Evolutionary conservation across 371 early-diverging fungal genomes (phyloP), one percentile per base, ranked within the genome.

Genomic region (Nematocida displodere): DNA sequence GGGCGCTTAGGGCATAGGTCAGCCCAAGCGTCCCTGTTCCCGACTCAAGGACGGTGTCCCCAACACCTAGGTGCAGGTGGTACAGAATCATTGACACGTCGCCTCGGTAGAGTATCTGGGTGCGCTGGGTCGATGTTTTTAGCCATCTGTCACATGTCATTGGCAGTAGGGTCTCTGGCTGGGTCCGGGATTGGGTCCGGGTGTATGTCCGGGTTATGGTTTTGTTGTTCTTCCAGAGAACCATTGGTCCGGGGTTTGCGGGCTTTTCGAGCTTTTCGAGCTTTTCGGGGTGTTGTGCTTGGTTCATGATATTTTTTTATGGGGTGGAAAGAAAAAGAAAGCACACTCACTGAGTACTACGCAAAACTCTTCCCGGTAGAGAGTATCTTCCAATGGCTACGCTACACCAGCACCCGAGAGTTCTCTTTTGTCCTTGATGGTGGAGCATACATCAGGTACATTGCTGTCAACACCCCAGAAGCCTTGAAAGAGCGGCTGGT

Each of bases 391-490:
- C 44, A 44, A 31, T 76, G 77, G 55, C 66, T 83, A n/a, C 24
- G 75, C 26, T 78, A 81, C 26, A 55, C 52, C n/a, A 46, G 63
- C 20, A 44, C 46, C 22, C 36, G 97, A 66, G 97, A 98, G 85
- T 90, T 96, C 81, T 90, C 91, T 80, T 94, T 94, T 79, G 89
- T 89, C 0, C 83, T 92, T 22, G 81, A 56, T 66, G 85, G 76
- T 64, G 92, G 90, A 22, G 86, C 87, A 24, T 94, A 90, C 78
- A 81, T 93, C 37, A 89, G 99, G 24, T 94, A 89, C 86, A 87
- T 89, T 56, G 91, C 92, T 1, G 95, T 89, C 79, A 81, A 81
- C 28, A 86, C 85, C 68, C 65, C 77, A 0, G 87, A 87, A 8
- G 90, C 88, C 24, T 86, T 98, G 39, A 88, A 87, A 77, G 80